Evolutionary conservation across 2,329 filamentous ascomycete species (phyloP).

Genomic region (Colletotrichum siamense): DNA sequence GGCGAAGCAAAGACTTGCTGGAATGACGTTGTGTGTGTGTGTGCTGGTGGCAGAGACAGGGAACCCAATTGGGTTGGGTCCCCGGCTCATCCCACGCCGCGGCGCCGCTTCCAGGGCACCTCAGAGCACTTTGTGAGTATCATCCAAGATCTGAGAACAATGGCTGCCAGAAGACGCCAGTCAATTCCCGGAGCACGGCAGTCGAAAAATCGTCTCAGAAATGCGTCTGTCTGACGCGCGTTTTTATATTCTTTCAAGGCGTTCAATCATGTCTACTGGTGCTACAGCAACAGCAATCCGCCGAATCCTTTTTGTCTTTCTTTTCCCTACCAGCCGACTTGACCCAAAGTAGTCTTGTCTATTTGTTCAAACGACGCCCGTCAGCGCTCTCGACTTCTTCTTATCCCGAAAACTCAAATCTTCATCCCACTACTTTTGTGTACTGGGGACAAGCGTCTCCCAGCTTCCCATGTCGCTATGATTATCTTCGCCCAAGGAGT

Average conservation of each 20-base stretch:
- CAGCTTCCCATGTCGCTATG: conserved; percentile 54
- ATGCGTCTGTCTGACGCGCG: neutral
- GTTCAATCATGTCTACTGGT: neutral
- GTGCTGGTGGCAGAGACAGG: neutral
- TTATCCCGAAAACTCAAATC: neutral
- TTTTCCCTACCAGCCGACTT: neutral
- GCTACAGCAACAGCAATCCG: neutral
- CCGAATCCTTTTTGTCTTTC: neutral
- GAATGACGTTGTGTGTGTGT: conserved; percentile 5
- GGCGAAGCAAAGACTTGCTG: neutral
- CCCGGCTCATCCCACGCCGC: neutral
- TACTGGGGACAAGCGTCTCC: conserved; percentile 59
- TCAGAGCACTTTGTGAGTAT: neutral
- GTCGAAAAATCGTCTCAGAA: neutral
- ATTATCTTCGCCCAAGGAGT: conserved; percentile 53
- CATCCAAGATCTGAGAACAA: neutral
- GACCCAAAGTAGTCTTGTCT: neutral
- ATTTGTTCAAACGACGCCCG: neutral
- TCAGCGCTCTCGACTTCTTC: neutral
- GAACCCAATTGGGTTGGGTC: conserved; percentile 15
- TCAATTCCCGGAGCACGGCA: neutral
- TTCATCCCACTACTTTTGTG: neutral
- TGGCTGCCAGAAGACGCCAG: neutral
- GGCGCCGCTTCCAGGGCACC: neutral
- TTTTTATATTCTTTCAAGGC: neutral